These are phyloP conservation scores for Trapa incisa DNA, from an alignment of 345 rosid genomes.

Conservation along the genomic window DNA sequence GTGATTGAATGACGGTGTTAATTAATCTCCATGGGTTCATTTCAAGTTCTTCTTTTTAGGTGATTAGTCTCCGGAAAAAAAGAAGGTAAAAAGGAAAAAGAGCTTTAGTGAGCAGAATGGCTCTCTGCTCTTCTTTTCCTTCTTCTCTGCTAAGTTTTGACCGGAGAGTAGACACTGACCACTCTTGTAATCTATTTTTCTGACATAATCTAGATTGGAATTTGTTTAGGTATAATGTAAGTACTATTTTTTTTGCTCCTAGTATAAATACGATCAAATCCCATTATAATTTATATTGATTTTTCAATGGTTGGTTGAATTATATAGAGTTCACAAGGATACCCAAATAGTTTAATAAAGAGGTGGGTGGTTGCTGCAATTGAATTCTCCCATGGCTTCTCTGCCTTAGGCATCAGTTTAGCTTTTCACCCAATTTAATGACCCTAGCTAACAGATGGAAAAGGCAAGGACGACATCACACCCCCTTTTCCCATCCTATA, in stretches of 20 bases:
- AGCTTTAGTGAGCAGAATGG: background rate
- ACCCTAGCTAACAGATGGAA: background rate
- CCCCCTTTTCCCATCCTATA: no score
- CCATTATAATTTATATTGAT: no score
- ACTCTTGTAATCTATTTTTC: background rate
- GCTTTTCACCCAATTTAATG: background rate
- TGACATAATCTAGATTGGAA: background rate
- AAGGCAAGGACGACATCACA: background rate
- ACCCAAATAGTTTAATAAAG: background rate
- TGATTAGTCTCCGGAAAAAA: background rate
- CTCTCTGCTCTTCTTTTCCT: background rate
- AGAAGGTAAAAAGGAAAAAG: background rate
- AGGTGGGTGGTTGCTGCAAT: background rate
- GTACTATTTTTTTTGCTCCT: no score
- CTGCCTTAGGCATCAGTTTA: background rate
- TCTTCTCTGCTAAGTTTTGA: constrained; percentile 2
- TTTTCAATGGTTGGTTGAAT: no score
- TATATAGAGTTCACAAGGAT: background rate
- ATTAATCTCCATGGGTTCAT: background rate
- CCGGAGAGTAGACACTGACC: background rate
- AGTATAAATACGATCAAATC: no score
- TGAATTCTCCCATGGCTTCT: background rate
- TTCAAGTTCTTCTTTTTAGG: background rate
- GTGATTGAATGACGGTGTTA: background rate
- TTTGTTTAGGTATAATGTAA: no score